phyloP scores from a whole-genome alignment of 495 filamentous ascomycete genomes.

The Neurospora sp. region DNA sequence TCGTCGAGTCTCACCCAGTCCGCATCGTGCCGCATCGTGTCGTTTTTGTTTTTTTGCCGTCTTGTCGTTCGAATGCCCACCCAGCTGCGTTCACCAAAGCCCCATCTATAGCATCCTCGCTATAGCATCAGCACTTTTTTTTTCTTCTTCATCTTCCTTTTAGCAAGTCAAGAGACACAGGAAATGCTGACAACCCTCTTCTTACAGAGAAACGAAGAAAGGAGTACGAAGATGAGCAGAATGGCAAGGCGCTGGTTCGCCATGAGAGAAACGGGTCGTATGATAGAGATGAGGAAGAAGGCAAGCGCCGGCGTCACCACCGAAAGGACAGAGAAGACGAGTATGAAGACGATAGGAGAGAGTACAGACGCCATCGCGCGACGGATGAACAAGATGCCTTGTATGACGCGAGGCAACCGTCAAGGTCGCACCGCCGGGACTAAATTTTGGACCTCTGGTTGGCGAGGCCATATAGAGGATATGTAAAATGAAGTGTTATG shows the following conservation, averaged over 20 bases:
- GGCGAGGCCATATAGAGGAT: neutral
- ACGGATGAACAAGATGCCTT: neutral
- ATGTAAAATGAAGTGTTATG: neutral
- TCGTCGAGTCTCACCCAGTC: neutral
- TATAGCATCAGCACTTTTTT: neutral
- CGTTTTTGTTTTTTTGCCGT: neutral
- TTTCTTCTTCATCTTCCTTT: neutral
- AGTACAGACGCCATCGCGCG: neutral
- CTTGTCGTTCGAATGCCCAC: neutral
- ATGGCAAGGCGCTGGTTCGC: constrained; percentile 8
- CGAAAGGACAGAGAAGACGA: constrained; percentile 12
- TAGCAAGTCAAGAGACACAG: neutral
- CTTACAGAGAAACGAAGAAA: constrained; percentile 25
- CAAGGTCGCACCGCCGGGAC: neutral
- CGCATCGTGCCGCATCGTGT: neutral
- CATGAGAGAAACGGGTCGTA: constrained; percentile 9
- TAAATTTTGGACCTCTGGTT: neutral
- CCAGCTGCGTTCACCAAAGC: neutral
- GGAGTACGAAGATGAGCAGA: constrained; percentile 24
- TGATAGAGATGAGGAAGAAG: constrained; percentile 4
- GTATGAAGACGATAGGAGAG: neutral
- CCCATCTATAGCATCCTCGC: neutral
- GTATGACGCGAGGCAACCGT: neutral
- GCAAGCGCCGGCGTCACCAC: constrained; percentile 10
- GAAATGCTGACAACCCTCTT: constrained; percentile 11